These are phyloP conservation scores for Tylopilus rubrobrunneus DNA, from an alignment of 768 basidiomycete species.

Conservation along the genomic window DNA sequence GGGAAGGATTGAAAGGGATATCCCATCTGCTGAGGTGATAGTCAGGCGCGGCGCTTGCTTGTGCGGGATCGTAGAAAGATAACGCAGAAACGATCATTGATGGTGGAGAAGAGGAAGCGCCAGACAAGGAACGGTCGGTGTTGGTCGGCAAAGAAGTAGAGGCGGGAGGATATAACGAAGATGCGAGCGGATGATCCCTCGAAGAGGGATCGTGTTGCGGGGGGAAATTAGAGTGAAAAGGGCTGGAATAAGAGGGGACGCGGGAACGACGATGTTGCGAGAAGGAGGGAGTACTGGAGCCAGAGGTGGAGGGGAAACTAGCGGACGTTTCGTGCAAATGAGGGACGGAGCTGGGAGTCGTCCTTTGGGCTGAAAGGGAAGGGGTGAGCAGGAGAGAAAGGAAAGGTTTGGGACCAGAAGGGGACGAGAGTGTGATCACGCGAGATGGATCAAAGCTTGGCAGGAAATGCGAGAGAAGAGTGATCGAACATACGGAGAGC, in stretches of 20 bases:
- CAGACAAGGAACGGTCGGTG: background rate
- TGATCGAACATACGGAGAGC: constrained; percentile 15
- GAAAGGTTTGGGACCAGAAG: too few species aligned
- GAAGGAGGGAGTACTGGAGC: too few species aligned
- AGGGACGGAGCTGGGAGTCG: background rate
- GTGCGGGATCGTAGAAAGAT: constrained; percentile 51
- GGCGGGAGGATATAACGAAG: constrained; percentile 1
- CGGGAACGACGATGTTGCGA: too few species aligned
- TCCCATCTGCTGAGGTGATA: constrained; percentile 40
- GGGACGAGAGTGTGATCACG: constrained; percentile 6
- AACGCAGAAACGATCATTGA: constrained; percentile 55
- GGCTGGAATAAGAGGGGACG: background rate
- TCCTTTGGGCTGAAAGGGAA: too few species aligned
- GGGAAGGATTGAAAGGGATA: constrained; percentile 12
- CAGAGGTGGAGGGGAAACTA: too few species aligned
- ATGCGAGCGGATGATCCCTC: background rate
- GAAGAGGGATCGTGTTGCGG: constrained; percentile 4
- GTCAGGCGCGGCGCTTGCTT: constrained; percentile 31
- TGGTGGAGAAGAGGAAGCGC: constrained; percentile 2
- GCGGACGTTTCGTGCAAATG: background rate
- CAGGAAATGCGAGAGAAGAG: too few species aligned
- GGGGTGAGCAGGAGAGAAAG: too few species aligned
- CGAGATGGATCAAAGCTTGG: too few species aligned
- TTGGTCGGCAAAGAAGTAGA: background rate
- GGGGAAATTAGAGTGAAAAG: background rate